Evolutionary conservation across 2,329 filamentous ascomycete species (phyloP), one percentile per base, ranked within the genome.

Genomic region (Decorospora gaudefroyi): DNA sequence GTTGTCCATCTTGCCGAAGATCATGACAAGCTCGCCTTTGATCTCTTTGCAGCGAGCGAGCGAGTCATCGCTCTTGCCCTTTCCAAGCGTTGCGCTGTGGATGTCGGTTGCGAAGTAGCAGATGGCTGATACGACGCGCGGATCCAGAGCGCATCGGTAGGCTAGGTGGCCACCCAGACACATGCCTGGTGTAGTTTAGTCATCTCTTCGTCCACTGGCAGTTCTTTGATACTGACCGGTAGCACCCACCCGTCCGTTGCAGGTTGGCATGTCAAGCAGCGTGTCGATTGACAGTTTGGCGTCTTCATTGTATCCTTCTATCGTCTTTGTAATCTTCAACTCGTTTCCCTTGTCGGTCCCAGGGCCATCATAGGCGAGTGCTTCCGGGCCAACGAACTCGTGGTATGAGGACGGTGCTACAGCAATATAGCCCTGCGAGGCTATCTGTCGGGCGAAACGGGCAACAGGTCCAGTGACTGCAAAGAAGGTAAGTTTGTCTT

Each of bases 21-120:
- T 95, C 83, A 96, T 87, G 46, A 88, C 79, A 11, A 93, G 74
- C 70, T 96, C 91, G 11, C 83, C 87, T 65, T 83, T 83, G 69
- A 95, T 86, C 55, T 86, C 82, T 5, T 71, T 67, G 11, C 88
- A 79, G 32, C 84, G 69, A 11, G 74, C 70, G 31, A 88, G 66
- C 53, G 77, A 81, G 61, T 87, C 80, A 63, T 88, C 85, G 15
- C 76, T 76, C 67, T 82, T 81, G 55, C 81, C 74, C 46, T 82
- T 79, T 16, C 90, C 92, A 1, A 97, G 80, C 6, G 85, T 89
- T 44, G 82, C 80, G 52, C 78, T 82, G 75, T 96, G 92, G 38
- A 96, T 84, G 73, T 96, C 92, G 9, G 91, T 96, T 6, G 89
- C 90, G 72, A 96, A 96, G 76, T 90, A 97, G 68, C 89, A 86